Conservation (phyloP, 129 eudicot species). For the Tagetes erecta region DNA sequence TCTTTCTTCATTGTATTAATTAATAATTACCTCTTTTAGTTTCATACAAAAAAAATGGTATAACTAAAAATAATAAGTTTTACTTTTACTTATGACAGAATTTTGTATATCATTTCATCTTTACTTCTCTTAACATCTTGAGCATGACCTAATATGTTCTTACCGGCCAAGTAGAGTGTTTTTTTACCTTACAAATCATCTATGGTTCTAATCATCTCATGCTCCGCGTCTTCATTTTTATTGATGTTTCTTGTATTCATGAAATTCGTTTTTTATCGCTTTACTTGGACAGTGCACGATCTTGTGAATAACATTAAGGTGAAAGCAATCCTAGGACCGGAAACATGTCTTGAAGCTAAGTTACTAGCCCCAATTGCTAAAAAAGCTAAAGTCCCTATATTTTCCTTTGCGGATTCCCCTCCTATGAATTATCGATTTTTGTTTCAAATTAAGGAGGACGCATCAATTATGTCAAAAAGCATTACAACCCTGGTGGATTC, state of each 20-base stretch:
- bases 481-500: conserved; percentile 39
- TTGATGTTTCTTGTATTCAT: background rate
- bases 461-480: conserved; percentile 31
- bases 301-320: conserved; percentile 41
- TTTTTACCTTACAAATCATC: too few species aligned
- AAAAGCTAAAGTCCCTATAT: conserved; percentile 39
- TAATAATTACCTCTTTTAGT: background rate
- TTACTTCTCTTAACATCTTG: background rate
- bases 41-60: background rate
- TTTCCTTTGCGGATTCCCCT: conserved; percentile 29
- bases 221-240: background rate
- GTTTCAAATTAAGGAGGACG: conserved; percentile 37
- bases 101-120: background rate
- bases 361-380: conserved; percentile 29
- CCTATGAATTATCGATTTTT: conserved; percentile 31
- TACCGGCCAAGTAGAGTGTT: background rate
- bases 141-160: background rate
- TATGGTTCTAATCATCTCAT: background rate
- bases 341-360: conserved; percentile 31
- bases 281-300: conserved; percentile 33
- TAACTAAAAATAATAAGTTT: background rate
- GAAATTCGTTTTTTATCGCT: background rate
- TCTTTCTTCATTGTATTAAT: background rate
- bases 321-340: conserved; percentile 40
- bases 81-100: too few species aligned